phyloP scores from a whole-genome alignment of 75 land plant genomes.

The Ceratopteris richardii region DNA sequence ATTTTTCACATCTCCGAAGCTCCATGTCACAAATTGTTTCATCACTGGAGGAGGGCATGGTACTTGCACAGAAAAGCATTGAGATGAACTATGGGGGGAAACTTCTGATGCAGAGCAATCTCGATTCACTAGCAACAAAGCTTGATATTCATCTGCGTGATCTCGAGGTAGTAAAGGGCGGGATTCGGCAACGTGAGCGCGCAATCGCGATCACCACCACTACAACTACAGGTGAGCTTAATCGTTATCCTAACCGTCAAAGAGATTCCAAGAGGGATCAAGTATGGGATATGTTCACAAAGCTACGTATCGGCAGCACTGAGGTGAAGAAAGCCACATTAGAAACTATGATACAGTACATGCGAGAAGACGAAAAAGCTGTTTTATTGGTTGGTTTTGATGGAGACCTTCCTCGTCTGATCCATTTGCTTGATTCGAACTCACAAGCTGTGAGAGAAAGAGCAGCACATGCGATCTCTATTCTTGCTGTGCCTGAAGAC shows the following conservation, averaged over 20 bases:
- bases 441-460: slow-evolving; percentile 41
- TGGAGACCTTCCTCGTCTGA: slow-evolving; percentile 30
- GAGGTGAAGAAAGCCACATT: slow-evolving; percentile 48
- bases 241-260: too few relatives aligned
- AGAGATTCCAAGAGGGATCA: not conserved
- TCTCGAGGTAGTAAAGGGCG: slow-evolving; percentile 26
- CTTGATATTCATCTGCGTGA: slow-evolving; percentile 45
- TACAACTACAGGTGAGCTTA: too few relatives aligned
- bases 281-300: slow-evolving; percentile 43
- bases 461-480: slow-evolving; percentile 29
- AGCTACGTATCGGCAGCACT: slow-evolving; percentile 55
- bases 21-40: slow-evolving; percentile 14
- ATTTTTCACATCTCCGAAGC: not conserved
- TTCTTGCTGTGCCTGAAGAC: slow-evolving; percentile 36
- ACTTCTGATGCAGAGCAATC: slow-evolving; percentile 73
- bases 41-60: slow-evolving; percentile 29
- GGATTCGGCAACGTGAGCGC: slow-evolving; percentile 5
- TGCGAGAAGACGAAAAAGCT: slow-evolving; percentile 52
- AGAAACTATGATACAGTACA: slow-evolving; percentile 23
- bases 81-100: slow-evolving; percentile 61
- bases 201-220: not conserved
- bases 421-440: slow-evolving; percentile 39
- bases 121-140: slow-evolving; percentile 41
- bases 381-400: slow-evolving; percentile 22
- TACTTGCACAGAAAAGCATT: slow-evolving; percentile 41